A percentile compares a stretch with the other conserved stretches of the same genome.
phyloP scores from a whole-genome alignment of 2,329 filamentous ascomycete genomes.

The Ophiostoma triangulosporum region DNA sequence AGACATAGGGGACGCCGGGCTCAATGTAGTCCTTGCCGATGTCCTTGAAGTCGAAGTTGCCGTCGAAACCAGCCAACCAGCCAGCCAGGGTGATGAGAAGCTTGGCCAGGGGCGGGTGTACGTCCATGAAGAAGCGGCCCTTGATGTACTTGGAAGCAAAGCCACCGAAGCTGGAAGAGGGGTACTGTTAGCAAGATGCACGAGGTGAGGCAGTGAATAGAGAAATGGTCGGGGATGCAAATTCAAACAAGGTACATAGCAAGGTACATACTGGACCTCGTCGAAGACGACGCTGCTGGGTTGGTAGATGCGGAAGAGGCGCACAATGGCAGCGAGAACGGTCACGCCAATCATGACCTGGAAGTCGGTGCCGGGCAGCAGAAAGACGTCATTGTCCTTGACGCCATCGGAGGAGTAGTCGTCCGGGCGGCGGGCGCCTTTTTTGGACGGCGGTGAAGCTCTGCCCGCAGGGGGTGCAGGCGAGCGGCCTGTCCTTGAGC shows the following conservation, averaged over 20 bases:
- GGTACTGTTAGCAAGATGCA: background rate
- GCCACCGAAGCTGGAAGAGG: slow-evolving; percentile 67
- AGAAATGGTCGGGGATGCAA: too few relatives aligned
- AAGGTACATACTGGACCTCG: slow-evolving; percentile 96
- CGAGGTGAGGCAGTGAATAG: slow-evolving; percentile 11
- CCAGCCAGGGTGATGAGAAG: slow-evolving; percentile 90
- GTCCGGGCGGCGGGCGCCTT: slow-evolving; percentile 17
- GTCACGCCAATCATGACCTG: slow-evolving; percentile 61
- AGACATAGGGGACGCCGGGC: slow-evolving; percentile 87
- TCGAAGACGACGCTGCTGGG: slow-evolving; percentile 96
- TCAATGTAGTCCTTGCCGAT: slow-evolving; percentile 98
- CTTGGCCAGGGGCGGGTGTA: slow-evolving; percentile 95
- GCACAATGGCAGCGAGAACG: slow-evolving; percentile 61
- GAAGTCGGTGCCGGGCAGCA: slow-evolving; percentile 74
- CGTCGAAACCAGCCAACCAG: slow-evolving; percentile 89
- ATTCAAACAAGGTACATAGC: too few relatives aligned
- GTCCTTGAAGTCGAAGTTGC: slow-evolving; percentile 96
- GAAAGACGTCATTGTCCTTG: slow-evolving; percentile 81
- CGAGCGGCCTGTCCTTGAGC: slow-evolving; percentile 1
- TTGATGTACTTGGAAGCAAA: slow-evolving; percentile 99
- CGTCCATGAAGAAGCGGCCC: slow-evolving; percentile 98
- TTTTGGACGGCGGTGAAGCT: slow-evolving; percentile 5
- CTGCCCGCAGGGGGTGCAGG: background rate
- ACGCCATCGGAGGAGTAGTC: slow-evolving; percentile 70
- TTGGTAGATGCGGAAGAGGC: slow-evolving; percentile 91